A percentile compares a stretch with the other conserved stretches of the same genome.
These are phyloP conservation scores for Alternaria longipes DNA, from an alignment of 2,329 filamentous ascomycete genomes.

Conservation along the genomic window DNA sequence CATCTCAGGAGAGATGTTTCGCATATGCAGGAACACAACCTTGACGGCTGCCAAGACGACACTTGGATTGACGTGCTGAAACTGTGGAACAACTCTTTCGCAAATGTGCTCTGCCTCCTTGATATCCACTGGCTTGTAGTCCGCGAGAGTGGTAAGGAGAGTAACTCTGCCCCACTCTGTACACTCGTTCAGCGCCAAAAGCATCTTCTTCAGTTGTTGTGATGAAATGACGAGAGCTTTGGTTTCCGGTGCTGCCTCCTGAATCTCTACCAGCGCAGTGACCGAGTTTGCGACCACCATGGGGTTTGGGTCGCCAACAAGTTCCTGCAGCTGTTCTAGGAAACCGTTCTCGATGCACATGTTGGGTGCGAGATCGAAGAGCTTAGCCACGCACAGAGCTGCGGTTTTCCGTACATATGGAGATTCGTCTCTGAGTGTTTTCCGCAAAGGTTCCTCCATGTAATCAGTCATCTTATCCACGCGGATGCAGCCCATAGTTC, in stretches of 20 bases:
- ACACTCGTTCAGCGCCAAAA: conserved; percentile 96
- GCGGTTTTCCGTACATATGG: conserved; percentile 98
- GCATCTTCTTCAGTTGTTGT: conserved; percentile 87
- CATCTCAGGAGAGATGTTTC: conserved; percentile 77
- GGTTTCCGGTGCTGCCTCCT: conserved; percentile 89
- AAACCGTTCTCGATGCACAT: conserved; percentile 98
- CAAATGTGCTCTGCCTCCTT: conserved; percentile 99
- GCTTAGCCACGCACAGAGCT: conserved; percentile 95
- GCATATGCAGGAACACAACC: conserved; percentile 97
- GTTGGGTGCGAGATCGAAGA: conserved; percentile 91
- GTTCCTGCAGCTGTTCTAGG: conserved; percentile 88
- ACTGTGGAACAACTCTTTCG: conserved; percentile 93
- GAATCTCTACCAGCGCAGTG: conserved; percentile 90
- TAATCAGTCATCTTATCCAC: conserved; percentile 99
- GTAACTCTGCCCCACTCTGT: conserved; percentile 98
- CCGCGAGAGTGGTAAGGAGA: conserved; percentile 86
- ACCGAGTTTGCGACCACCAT: conserved; percentile 99
- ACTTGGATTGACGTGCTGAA: conserved; percentile 97
- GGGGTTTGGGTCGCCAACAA: conserved; percentile 96
- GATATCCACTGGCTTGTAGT: conserved; percentile 85
- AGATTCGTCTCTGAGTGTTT: conserved; percentile 95
- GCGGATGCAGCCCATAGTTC: conserved; percentile 98
- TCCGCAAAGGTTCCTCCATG: conserved; percentile 97
- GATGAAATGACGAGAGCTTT: conserved; percentile 84
- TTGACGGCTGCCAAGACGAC: conserved; percentile 98